A percentile compares a stretch with the other conserved stretches of the same genome.
These are phyloP conservation scores for Otatea glauca DNA, from an alignment of 176 grass and related monocot species.

Conservation along the genomic window DNA sequence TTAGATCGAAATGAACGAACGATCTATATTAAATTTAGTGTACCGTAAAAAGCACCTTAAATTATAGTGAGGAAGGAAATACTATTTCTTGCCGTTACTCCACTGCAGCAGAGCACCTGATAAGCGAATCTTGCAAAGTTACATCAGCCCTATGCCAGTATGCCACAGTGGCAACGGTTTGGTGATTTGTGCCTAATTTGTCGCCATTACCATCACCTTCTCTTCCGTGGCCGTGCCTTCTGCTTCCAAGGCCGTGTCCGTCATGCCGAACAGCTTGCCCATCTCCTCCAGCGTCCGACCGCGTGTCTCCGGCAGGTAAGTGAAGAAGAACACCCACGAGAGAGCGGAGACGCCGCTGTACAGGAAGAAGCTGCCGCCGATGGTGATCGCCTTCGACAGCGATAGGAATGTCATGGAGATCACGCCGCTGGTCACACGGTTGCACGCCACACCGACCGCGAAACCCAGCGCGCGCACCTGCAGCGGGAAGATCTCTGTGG, in stretches of 20 bases:
- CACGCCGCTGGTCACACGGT: slow-evolving; percentile 65
- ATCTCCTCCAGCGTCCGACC: slow-evolving; percentile 65
- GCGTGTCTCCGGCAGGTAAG: slow-evolving; percentile 62
- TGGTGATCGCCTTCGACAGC: slow-evolving; percentile 70
- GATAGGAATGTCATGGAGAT: slow-evolving; percentile 79
- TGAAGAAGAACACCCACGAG: slow-evolving; percentile 59
- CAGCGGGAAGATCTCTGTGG: slow-evolving; percentile 72
- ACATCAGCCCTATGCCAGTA: background rate
- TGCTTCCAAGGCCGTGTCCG: background rate
- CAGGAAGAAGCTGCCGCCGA: slow-evolving; percentile 70
- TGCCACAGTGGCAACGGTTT: background rate
- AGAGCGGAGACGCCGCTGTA: slow-evolving; percentile 53
- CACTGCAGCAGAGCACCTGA: background rate
- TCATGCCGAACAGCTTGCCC: slow-evolving; percentile 59
- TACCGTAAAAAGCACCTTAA: no score
- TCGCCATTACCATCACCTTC: slow-evolving; percentile 33
- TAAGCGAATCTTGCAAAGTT: slow-evolving; percentile 22
- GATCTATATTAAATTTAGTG: no score
- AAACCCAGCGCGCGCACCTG: slow-evolving; percentile 62
- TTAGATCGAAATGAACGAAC: no score
- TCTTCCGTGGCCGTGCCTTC: background rate
- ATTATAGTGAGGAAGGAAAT: no score
- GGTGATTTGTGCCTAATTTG: background rate
- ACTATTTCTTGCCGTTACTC: background rate
- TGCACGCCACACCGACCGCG: slow-evolving; percentile 48